Percentiles rank a stretch among this genome's conserved stretches.
phyloP scores from a whole-genome alignment of 2,329 filamentous ascomycete genomes.

The Metarhizium brunneum region DNA sequence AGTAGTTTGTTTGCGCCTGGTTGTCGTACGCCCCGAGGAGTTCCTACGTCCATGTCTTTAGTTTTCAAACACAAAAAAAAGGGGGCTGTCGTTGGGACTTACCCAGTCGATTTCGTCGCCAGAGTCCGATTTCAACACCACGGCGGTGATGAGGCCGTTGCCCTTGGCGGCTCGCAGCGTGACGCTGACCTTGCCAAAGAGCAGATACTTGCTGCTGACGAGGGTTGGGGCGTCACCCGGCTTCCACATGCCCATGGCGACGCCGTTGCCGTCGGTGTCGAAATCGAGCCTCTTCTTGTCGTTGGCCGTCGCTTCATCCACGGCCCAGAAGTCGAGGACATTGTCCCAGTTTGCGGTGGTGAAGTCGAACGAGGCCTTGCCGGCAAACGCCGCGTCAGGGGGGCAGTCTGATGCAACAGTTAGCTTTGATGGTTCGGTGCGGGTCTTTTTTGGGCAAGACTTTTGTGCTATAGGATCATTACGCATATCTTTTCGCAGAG shows the following conservation, averaged over 20 bases:
- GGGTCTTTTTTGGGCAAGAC: background rate
- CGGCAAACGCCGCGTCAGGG: constrained; percentile 58
- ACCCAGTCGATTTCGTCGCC: constrained; percentile 60
- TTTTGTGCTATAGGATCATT: constrained; percentile 2
- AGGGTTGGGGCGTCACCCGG: constrained; percentile 52
- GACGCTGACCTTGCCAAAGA: constrained; percentile 70
- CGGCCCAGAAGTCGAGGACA: constrained; percentile 18
- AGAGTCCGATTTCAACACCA: constrained; percentile 68
- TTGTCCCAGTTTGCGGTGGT: constrained; percentile 42
- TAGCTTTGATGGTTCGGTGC: background rate
- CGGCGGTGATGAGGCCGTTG: constrained; percentile 65
- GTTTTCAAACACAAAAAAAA: too few relatives aligned
- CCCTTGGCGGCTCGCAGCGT: constrained; percentile 62
- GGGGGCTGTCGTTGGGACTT: background rate
- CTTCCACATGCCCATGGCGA: constrained; percentile 45
- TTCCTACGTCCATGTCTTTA: constrained; percentile 9
- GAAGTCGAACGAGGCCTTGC: constrained; percentile 48
- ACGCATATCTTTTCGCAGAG: constrained; percentile 16
- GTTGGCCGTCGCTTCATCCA: constrained; percentile 22
- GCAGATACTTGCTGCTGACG: constrained; percentile 66
- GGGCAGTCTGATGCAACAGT: constrained; percentile 36
- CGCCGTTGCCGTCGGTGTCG: constrained; percentile 17
- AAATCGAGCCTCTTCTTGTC: constrained; percentile 17
- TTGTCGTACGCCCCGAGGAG: constrained; percentile 22
- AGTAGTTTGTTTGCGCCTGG: constrained; percentile 75